Evolutionary conservation across 768 basidiomycete genomes (phyloP).

Genomic region (Dacryopinax spathularia): DNA sequence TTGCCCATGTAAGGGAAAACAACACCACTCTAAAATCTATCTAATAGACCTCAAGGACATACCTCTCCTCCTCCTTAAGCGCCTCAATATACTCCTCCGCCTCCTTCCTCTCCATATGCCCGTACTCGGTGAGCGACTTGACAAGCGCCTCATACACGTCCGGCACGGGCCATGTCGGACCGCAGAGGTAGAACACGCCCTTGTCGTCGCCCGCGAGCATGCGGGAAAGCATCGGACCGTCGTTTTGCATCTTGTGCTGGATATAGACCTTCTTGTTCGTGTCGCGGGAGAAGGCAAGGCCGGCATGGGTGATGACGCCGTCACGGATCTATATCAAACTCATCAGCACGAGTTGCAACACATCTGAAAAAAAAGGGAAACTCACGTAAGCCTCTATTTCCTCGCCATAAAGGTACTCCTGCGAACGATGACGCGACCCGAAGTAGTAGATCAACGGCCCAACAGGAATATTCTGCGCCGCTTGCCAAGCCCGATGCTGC

Average conservation of each 20-base stretch:
- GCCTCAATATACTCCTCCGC: slow-evolving; percentile 77
- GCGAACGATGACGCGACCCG: slow-evolving; percentile 85
- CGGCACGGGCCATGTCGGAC: slow-evolving; percentile 98
- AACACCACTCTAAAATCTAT: background rate
- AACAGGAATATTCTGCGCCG: slow-evolving; percentile 57
- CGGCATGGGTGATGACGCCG: slow-evolving; percentile 73
- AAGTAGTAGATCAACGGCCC: slow-evolving; percentile 98
- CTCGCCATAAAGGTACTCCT: slow-evolving; percentile 94
- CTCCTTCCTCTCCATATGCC: slow-evolving; percentile 42
- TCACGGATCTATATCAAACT: slow-evolving; percentile 86
- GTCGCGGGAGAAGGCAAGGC: slow-evolving; percentile 94
- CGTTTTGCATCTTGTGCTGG: slow-evolving; percentile 94
- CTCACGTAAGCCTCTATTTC: slow-evolving; percentile 28
- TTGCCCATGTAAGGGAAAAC: background rate
- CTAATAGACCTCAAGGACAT: slow-evolving; percentile 74
- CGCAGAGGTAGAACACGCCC: slow-evolving; percentile 91
- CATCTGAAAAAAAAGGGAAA: slow-evolving; percentile 14
- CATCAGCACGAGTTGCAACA: slow-evolving; percentile 11
- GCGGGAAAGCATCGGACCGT: slow-evolving; percentile 58
- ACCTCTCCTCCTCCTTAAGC: slow-evolving; percentile 91
- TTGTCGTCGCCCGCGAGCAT: slow-evolving; percentile 51
- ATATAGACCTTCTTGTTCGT: slow-evolving; percentile 90
- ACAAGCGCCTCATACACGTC: slow-evolving; percentile 92
- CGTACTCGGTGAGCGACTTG: slow-evolving; percentile 58
- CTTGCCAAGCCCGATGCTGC: slow-evolving; percentile 80